A percentile compares a stretch with the other conserved stretches of the same genome.
These are phyloP conservation scores for Cryptococcus hybrid DNA, from an alignment of 1,284 basidiomycete species.

Conservation along the genomic window DNA sequence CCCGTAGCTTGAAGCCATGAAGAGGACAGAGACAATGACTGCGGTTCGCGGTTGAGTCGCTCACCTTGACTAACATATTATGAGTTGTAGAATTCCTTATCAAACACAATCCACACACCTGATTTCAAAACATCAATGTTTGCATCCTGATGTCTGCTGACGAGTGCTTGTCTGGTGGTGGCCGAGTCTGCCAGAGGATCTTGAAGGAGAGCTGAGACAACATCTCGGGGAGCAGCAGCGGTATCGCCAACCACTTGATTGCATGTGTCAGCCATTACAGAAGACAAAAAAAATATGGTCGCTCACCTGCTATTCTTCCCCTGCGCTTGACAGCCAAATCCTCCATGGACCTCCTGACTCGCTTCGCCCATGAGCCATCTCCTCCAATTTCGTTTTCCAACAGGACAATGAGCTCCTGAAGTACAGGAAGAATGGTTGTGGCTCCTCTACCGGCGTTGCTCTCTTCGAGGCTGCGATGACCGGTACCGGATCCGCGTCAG, in stretches of 20 bases:
- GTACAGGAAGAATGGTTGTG: not conserved
- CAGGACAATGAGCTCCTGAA: constrained; percentile 20
- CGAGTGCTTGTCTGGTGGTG: constrained; percentile 20
- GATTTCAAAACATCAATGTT: constrained; percentile 14
- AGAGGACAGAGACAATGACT: constrained; percentile 23
- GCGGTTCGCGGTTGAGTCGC: constrained; percentile 4
- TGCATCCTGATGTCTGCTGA: constrained; percentile 16
- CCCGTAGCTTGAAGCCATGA: constrained; percentile 31
- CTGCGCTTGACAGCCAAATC: constrained; percentile 18
- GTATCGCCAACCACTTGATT: constrained; percentile 34
- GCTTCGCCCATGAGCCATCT: constrained; percentile 28
- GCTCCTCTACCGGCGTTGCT: constrained; percentile 8
- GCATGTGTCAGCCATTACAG: constrained; percentile 3
- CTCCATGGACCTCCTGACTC: constrained; percentile 16
- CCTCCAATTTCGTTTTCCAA: constrained; percentile 41
- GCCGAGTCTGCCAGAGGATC: constrained; percentile 36
- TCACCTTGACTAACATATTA: constrained; percentile 4
- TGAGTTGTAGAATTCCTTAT: not conserved
- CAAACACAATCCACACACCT: constrained; percentile 3
- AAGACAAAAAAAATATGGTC: not conserved
- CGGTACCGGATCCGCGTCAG: not conserved
- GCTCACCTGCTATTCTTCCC: constrained; percentile 29
- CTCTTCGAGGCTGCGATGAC: not conserved
- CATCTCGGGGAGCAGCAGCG: constrained; percentile 27
- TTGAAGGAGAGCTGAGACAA: constrained; percentile 43